Evolutionary conservation across 345 rosid genomes (phyloP), one percentile per base, ranked within the genome.

Genomic region (Turnera subulata): DNA sequence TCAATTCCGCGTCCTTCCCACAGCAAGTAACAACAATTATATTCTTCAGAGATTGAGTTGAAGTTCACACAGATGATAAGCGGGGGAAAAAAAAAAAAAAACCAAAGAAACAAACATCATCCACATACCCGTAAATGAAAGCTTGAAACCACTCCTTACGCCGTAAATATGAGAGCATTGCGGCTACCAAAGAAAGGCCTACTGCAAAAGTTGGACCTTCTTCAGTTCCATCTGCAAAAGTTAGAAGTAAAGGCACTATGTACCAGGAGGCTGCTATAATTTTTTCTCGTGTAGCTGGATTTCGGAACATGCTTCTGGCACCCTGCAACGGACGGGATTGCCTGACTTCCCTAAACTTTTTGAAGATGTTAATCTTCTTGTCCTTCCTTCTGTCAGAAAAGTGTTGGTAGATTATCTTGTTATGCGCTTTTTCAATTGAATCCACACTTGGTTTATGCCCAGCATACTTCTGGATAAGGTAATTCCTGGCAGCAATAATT

Each of bases 161-260:
- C 65, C 92, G 79, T 26, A 84, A 85, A 60, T 93, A 64, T 54
- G 84, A 73, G 75, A 85, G 89, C 46, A 82, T 71, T 24, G 97
- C 84, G 51, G 90, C 87, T 44, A 87, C 60, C 24, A 87, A 68
- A 44, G 97, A 93, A 62, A 89, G 24, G 52, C 76, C 79, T 59
- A 93, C 99, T 67, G 89, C 96, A 55, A 93, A 74, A 21, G 99
- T 89, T 10, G 96, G 99, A 62, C 97, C 97, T 66, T 89, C 97
- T 79, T 93, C 99, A 2, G 99, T 93, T 42, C 97, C 97, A 67
- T 86, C 89, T 37, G 89, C 76, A 61, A 84, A 59, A 10, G 99
- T 82, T 35, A 89, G 83, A 76, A 71, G 79, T 33, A 78, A 96
- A 37, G 89, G 92, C 35, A 78, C 81, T 21, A 89, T 82, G 86